Base-by-base conservation (phyloP, 345 rosid species). In the Citrus australasica region DNA sequence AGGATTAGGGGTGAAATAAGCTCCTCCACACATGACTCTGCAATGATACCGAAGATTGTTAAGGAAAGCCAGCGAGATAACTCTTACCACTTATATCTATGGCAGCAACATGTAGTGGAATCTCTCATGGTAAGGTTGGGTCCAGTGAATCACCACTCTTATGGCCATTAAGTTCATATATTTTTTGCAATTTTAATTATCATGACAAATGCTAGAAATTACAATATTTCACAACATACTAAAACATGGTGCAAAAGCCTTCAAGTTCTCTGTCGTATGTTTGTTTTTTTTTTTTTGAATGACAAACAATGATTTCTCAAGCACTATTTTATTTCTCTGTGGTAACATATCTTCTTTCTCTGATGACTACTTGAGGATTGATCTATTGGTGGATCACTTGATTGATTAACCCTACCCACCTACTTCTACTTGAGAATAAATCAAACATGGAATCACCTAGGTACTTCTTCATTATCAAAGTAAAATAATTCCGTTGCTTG, bases 11-110 rank as follows among this genome's bases (percentile, higher is more conserved):
- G 84, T 7, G 91, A 84, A 83, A 93, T 90, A 79, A 93, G 86
- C 84, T 91, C 96, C 80, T 92, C 97, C 79, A 86, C 88, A 67
- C 80, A 90, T 75, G 89, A 83, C 79, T 85, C 99, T 93, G 94
- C 73, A 83, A 76, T 46, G 16, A 85, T 11, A 79, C 37, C 38
- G 40, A 74, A 67, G 30, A 7, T 14, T 76, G 38, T 76, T 37
- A 76, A 9, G 35, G 21, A 63, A 71, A 25, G 60, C 38, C 9
- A 32, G 4, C 5, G 5, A 61, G 10, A 74, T 1, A 56, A 55
- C 13, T 66, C 46, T 37, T 37, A 17, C 28, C 27, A 35, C 48
- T 66, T 35, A 21, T 1, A 22, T 22, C 1, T 4, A 11, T 2
- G 4, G 56, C 10, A 16, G 59, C 48, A 0, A 25, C 73, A 46